Percentiles rank a stretch among this genome's conserved stretches.
Conservation (phyloP, 306 rosid genomes). For the Ochetophila trinervis region DNA sequence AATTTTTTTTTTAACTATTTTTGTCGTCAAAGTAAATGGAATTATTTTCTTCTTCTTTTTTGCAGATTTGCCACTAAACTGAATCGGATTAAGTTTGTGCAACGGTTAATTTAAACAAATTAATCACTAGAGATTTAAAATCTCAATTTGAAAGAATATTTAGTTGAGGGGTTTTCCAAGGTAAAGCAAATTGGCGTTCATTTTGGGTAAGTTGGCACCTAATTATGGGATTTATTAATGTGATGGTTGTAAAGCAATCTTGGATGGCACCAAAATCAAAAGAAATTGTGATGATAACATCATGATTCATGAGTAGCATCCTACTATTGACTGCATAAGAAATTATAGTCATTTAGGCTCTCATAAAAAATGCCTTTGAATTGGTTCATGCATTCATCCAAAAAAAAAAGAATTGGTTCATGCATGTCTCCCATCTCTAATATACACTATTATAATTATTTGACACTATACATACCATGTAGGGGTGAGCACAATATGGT, state of each 20-base stretch:
- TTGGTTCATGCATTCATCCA: constrained; percentile 10
- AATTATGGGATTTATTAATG: too few species aligned
- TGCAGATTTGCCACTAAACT: too few species aligned
- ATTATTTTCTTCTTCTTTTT: not conserved
- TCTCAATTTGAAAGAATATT: too few species aligned
- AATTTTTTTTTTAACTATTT: not conserved
- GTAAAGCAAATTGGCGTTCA: not conserved
- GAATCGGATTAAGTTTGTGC: too few species aligned
- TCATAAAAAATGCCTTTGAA: not conserved
- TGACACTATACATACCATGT: too few species aligned
- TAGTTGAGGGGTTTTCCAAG: not conserved
- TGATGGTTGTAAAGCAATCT: not conserved
- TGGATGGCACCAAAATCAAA: constrained; percentile 9
- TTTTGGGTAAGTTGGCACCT: constrained; percentile 6
- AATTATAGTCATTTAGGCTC: not conserved
- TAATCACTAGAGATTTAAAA: too few species aligned
- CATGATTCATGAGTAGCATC: constrained; percentile 26
- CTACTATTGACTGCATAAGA: not conserved
- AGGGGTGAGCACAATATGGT: too few species aligned
- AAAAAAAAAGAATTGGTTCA: constrained; percentile 9
- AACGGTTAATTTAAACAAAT: too few species aligned
- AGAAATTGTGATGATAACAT: constrained; percentile 5
- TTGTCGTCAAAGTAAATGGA: not conserved
- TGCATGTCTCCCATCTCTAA: constrained; percentile 2
- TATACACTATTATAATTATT: not conserved